These are phyloP conservation scores for Dryadomyces quercus-mongolicae DNA, from an alignment of 2,329 filamentous ascomycete species.

Conservation along the genomic window DNA sequence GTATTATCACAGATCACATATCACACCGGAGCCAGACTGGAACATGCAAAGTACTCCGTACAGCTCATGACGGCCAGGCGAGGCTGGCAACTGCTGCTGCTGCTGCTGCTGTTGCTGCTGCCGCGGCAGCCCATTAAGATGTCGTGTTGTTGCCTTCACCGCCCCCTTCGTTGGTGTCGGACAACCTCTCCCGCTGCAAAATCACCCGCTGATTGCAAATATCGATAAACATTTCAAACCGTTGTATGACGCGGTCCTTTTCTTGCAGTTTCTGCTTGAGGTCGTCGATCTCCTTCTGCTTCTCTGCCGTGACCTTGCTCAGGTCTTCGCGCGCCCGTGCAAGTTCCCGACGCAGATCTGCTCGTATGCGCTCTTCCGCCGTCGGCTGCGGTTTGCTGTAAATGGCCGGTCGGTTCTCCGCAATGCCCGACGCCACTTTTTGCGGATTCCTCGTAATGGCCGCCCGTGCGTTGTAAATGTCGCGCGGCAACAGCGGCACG, in stretches of 20 bases:
- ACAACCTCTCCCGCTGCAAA: constrained; percentile 44
- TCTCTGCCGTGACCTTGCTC: constrained; percentile 42
- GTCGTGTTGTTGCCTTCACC: not conserved
- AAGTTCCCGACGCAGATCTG: constrained; percentile 48
- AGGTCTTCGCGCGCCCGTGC: constrained; percentile 45
- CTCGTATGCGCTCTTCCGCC: constrained; percentile 50
- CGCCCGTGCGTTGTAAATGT: constrained; percentile 56
- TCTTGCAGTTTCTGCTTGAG: constrained; percentile 48
- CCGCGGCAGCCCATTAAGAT: not conserved
- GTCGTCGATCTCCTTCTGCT: constrained; percentile 43
- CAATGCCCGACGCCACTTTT: constrained; percentile 46
- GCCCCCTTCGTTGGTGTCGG: constrained; percentile 16
- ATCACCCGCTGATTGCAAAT: constrained; percentile 57
- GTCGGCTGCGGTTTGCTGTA: constrained; percentile 54
- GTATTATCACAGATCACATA: not conserved
- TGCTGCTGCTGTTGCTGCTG: not conserved
- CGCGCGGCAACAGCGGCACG: constrained; percentile 49
- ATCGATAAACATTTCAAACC: constrained; percentile 59
- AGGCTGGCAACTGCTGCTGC: too few relatives aligned
- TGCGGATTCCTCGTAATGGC: constrained; percentile 54
- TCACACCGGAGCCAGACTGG: not conserved
- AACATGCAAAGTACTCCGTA: not conserved
- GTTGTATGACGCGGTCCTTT: constrained; percentile 49
- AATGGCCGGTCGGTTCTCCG: constrained; percentile 50
- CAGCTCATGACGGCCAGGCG: not conserved